Conservation (phyloP, 495 filamentous ascomycete species). For the Letharia columbiana region DNA sequence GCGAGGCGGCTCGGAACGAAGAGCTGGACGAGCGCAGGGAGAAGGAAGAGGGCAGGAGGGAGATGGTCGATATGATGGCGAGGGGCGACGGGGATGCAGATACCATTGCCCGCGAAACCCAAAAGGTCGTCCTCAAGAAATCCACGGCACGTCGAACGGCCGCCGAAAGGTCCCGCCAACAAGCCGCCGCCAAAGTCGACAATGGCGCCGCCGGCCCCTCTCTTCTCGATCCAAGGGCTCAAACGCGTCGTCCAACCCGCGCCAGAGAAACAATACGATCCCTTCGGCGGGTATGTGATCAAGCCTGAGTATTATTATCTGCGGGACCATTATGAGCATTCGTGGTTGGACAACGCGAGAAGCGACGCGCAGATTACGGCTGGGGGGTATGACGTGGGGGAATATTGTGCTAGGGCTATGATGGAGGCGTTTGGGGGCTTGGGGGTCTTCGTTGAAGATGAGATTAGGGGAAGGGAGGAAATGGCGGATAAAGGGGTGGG, state of each 20-base stretch:
- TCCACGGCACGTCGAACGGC: conserved; percentile 44
- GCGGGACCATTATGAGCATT: conserved; percentile 54
- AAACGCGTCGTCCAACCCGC: conserved; percentile 53
- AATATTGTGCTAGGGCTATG: conserved; percentile 72
- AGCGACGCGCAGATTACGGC: conserved; percentile 54
- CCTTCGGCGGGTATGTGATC: conserved; percentile 68
- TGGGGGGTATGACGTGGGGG: conserved; percentile 72
- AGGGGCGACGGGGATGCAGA: conserved; percentile 41
- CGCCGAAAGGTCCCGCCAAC: conserved; percentile 38
- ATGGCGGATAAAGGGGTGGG: conserved; percentile 29
- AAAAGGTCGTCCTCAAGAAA: conserved; percentile 64
- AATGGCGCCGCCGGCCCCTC: conserved; percentile 27
- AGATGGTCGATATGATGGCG: conserved; percentile 47
- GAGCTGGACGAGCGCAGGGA: conserved; percentile 57
- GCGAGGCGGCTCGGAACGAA: conserved; percentile 48
- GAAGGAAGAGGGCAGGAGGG: conserved; percentile 50
- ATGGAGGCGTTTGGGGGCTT: conserved; percentile 86
- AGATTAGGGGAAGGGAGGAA: conserved; percentile 43
- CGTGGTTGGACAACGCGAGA: conserved; percentile 52
- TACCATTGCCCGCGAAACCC: conserved; percentile 41
- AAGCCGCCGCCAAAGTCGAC: conserved; percentile 31
- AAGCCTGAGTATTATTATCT: conserved; percentile 60
- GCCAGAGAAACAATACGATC: conserved; percentile 75
- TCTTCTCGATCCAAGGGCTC: conserved; percentile 63
- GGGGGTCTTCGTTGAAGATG: conserved; percentile 74